Base-by-base conservation (phyloP, 2,329 filamentous ascomycete genomes). In the Aspergillus brunneoviolaceus region DNA sequence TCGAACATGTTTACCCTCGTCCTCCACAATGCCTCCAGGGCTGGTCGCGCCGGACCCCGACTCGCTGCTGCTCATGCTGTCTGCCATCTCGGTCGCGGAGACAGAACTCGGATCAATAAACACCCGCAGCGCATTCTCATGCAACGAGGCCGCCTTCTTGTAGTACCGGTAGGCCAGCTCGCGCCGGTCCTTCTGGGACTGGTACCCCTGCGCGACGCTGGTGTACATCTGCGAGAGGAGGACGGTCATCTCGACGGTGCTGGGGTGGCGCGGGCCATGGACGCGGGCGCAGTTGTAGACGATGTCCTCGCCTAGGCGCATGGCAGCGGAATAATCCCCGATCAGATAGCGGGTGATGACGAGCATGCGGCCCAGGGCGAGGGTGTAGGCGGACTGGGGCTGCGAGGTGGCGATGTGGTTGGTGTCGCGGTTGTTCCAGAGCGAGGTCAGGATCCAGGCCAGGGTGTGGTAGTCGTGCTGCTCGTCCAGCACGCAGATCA, bases 221-320 rank as follows among this genome's bases (percentile, higher is more conserved):
- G 80, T 82, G 71, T 84, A 84, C 11, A 85, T 74, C 66, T 82
- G 74, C 0, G 81, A 80, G 3, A 84, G 76, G 5, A 84, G 74
- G 55, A 78, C 75, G 49, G 79, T 81, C 61, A 81, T 79, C 65
- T 82, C 79, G 50, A 83, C 69, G 1, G 82, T 83, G 52, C 75
- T 74, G 0, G 76, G 71, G 58, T 82, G 76, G 11, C 78, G 74
- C 6, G 77, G 72, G 2, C 82, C 82, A 64, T 82, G 80, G n/a
- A 81, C 81, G 19, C 82, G 80, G 14, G 79, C 78, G 66, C 83
- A 79, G 70, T 85, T 85, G 75, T 85, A 85, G 2, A 80, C 78
- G 39, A 85, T 83, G 64, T 83, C 80, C 68, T 84, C 82, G 63
- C 79, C 79, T 25, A 85, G 77, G 25, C 74, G 76, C 48, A 81